These are phyloP conservation scores for Lactuca saligna DNA, from an alignment of 129 eudicot genomes.

Conservation along the genomic window DNA sequence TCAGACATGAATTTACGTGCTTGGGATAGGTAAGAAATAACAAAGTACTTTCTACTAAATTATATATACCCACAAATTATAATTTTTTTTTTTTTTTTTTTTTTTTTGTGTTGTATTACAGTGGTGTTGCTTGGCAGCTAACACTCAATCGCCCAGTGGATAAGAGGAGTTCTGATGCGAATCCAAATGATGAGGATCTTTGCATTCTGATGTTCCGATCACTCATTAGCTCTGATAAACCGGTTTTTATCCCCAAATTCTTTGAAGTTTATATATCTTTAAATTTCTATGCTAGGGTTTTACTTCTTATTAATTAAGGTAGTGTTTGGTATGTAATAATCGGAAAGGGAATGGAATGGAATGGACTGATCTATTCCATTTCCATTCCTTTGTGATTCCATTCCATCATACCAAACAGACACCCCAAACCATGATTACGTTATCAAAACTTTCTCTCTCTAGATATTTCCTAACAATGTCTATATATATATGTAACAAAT, in stretches of 20 bases:
- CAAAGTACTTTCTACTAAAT: not conserved
- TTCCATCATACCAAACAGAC: no score
- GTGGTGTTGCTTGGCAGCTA: constrained; percentile 97
- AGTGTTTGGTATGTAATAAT: no score
- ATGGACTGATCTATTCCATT: no score
- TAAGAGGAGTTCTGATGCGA: constrained; percentile 27
- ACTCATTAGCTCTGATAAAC: constrained; percentile 77
- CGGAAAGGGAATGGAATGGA: no score
- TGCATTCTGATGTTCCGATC: constrained; percentile 89
- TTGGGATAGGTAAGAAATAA: constrained; percentile 71
- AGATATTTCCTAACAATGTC: not conserved
- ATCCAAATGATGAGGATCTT: constrained; percentile 52
- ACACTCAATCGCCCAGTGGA: constrained; percentile 61
- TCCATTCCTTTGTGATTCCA: no score
- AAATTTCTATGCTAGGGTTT: not conserved
- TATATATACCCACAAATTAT: constrained; percentile 15
- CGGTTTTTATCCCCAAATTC: constrained; percentile 45
- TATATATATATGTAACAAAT: constrained; percentile 6
- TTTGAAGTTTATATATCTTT: constrained; percentile 1
- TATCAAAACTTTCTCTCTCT: no score
- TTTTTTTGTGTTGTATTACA: constrained; percentile 31
- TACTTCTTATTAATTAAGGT: not conserved
- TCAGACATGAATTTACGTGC: constrained; percentile 83
- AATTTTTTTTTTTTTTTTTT: constrained; percentile 5
- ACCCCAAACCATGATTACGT: no score